phyloP scores from a whole-genome alignment of 2,329 filamentous ascomycete genomes.

The Botrytis cinerea region DNA sequence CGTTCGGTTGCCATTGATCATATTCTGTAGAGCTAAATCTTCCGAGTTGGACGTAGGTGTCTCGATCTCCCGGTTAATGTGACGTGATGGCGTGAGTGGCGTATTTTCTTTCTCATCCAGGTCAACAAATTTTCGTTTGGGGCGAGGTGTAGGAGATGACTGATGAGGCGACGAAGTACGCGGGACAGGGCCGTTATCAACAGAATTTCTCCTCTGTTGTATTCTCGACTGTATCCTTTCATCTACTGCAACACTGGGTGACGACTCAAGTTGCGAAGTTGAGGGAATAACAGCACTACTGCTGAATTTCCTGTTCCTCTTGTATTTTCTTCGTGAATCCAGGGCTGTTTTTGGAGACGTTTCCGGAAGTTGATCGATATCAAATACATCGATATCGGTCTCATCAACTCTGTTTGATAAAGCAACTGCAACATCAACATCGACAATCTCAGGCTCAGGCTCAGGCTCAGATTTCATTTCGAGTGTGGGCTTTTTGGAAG shows the following conservation, averaged over 20 bases:
- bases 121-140: slow-evolving; percentile 14
- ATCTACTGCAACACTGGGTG: slow-evolving; percentile 1
- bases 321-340: slow-evolving; percentile 7
- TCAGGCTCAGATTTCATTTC: background rate
- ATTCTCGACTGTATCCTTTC: background rate
- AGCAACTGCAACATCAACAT: background rate
- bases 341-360: slow-evolving; percentile 20
- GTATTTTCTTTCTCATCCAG: slow-evolving; percentile 18
- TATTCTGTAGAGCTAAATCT: background rate
- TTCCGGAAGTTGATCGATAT: slow-evolving; percentile 17
- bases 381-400: slow-evolving; percentile 6
- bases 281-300: slow-evolving; percentile 16
- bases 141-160: background rate
- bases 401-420: background rate
- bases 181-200: background rate
- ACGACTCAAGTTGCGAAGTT: slow-evolving; percentile 17
- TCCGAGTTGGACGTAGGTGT: background rate
- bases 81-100: background rate
- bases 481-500: background rate
- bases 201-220: background rate
- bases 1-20: background rate
- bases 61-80: background rate
- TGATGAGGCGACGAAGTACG: background rate
- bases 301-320: background rate
- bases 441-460: background rate